These are phyloP conservation scores for Neopestalotiopsis sp. DNA, from an alignment of 2,329 filamentous ascomycete species.

Conservation along the genomic window DNA sequence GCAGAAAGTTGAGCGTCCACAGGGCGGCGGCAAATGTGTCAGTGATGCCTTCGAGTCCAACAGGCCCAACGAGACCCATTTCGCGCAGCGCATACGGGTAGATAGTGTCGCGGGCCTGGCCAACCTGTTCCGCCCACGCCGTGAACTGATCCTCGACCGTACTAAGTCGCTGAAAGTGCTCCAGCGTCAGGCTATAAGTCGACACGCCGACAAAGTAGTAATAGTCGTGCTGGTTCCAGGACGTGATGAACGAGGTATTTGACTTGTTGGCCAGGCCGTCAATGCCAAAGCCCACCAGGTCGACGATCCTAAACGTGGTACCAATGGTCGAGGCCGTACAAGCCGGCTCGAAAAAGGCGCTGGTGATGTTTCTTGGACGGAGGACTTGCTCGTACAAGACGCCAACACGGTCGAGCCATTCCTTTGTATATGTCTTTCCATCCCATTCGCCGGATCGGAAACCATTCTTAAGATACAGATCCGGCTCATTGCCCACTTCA, in stretches of 20 bases:
- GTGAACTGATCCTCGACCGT: constrained; percentile 51
- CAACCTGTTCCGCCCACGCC: constrained; percentile 49
- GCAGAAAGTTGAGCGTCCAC: constrained; percentile 57
- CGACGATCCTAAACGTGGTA: constrained; percentile 51
- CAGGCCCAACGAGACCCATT: constrained; percentile 55
- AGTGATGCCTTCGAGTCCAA: constrained; percentile 49
- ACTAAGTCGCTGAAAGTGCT: constrained; percentile 48
- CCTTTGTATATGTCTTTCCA: constrained; percentile 46
- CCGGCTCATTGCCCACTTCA: constrained; percentile 38
- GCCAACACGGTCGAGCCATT: constrained; percentile 50
- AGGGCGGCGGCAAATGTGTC: constrained; percentile 54
- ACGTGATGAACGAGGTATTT: constrained; percentile 38
- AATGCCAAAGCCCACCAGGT: constrained; percentile 46
- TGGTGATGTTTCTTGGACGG: constrained; percentile 41
- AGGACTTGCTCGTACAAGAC: constrained; percentile 50
- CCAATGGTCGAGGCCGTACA: constrained; percentile 55
- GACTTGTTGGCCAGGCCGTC: constrained; percentile 39
- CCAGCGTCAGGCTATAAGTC: constrained; percentile 45
- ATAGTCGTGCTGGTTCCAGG: constrained; percentile 60
- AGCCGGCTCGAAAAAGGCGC: constrained; percentile 53
- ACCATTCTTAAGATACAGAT: constrained; percentile 42
- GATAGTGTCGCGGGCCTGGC: constrained; percentile 43
- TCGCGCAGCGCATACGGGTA: constrained; percentile 55
- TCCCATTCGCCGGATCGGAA: constrained; percentile 49
- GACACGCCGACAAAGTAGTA: constrained; percentile 57